Evolutionary conservation across 331 rosid species (phyloP), one percentile per base, ranked within the genome.

Genomic region (Spiraea crenata): DNA sequence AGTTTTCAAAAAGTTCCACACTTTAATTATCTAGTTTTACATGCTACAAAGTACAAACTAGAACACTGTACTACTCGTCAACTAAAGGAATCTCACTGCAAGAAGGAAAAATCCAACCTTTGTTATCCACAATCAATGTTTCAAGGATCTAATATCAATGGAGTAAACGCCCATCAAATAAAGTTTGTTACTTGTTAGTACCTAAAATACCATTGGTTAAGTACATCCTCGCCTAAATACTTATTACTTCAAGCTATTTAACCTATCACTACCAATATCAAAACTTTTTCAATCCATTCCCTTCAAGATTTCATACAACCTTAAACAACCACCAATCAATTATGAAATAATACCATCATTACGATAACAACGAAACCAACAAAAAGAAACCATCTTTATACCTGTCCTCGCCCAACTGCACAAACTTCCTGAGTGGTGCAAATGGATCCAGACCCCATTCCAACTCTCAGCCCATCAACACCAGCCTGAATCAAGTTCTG

Each of bases 381-480:
- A 41, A 44, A 41, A n/a, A 38, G 46, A 51, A 41, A 10, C 4
- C 55, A 70, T 31, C 10, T 15, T 44, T 63, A 76, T 87, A 93
- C 99, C 96, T 93, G 99, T 9, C 97, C 97, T 6, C 97, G 88
- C n/a, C 97, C 97, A 1, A 91, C 99, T 0, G 99, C 99, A 12
- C 99, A 93, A 14, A 91, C 99, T 74, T 93, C 97, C 70, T 93
- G 99, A 1, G 99, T 91, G 9, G 97, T 93, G 63, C 99, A 93
- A 40, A 93, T 93, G 37, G 99, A 93, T 0, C 99, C 99, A 20
- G 97, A 93, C 0, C 99, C 99, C 99, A 93, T 93, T 45, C 99
- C 97, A 62, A 93, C 89, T 45, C 99, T 79, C 84, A 93, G 82
- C 13, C 96, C 99, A 74, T 93, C 99, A 11, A 71, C 99, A 38